phyloP scores from a whole-genome alignment of 2,329 filamentous ascomycete species.

The Hirsutella minnesotensis region DNA sequence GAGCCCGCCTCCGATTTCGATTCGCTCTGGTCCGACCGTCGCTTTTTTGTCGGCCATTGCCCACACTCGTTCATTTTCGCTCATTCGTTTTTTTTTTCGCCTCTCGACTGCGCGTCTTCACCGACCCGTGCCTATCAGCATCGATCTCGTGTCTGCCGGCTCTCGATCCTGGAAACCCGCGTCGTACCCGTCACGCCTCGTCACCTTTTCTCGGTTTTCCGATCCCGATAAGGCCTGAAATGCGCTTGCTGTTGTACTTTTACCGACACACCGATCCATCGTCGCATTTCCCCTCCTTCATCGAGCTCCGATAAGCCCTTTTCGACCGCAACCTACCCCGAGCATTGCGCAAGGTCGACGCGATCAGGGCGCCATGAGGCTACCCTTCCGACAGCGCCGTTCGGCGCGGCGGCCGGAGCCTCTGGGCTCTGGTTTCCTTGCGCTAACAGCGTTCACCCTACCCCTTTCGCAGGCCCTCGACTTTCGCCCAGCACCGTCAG shows the following conservation, averaged over 20 bases:
- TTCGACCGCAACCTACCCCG: not conserved
- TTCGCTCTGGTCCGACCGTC: constrained; percentile 1
- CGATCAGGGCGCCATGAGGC: constrained; percentile 32
- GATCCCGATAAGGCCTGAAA: not conserved
- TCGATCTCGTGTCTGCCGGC: not conserved
- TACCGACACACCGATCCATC: too few relatives aligned
- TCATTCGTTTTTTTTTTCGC: not conserved
- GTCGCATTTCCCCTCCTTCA: not conserved
- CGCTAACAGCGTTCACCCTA: constrained; percentile 27
- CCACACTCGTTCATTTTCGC: not conserved
- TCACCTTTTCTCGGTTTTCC: not conserved
- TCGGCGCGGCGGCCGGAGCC: constrained; percentile 24
- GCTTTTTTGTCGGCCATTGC: not conserved
- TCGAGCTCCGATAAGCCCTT: not conserved
- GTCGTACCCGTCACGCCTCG: too few relatives aligned
- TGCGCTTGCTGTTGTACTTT: not conserved
- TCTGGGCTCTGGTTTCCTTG: constrained; percentile 21
- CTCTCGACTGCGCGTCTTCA: not conserved
- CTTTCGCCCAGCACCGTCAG: constrained; percentile 50
- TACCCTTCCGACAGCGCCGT: constrained; percentile 29
- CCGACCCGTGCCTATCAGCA: not conserved
- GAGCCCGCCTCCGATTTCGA: constrained; percentile 1
- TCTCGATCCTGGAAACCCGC: not conserved
- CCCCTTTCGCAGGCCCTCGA: constrained; percentile 37
- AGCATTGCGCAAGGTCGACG: constrained; percentile 2